Evolutionary conservation across 2,329 filamentous ascomycete genomes (phyloP), one percentile per base, ranked within the genome.

Genomic region (Tolypocladium ovalisporum): DNA sequence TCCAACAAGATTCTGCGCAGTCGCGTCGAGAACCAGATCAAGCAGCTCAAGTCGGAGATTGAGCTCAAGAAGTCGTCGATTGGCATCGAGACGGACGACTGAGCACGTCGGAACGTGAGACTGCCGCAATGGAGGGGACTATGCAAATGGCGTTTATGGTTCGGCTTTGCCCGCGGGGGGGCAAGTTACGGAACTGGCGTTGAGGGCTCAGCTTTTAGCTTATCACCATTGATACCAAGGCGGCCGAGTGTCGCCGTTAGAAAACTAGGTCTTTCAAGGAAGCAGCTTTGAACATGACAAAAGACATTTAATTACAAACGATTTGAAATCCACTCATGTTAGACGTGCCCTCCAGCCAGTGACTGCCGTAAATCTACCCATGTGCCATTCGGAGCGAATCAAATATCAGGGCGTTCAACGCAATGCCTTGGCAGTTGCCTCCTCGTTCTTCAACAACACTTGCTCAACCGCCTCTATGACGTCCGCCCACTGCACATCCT

Each of bases 11-110:
- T 84, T 57, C 67, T 84, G 58, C 72, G 73, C 59, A 75, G 73
- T 57, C 76, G 81, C 32, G 68, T 84, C 22, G 74, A 79, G 61
- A 70, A 68, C 29, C 77, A 75, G 54, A 80, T 83, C 63, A 79
- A 73, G 63, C 71, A 75, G 65, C 69, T 76, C 53, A 74, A 70
- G 65, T 71, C 71, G 22, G 75, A 76, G 60, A 75, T 77, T 63
- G 72, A 72, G 60, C 69, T 76, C 58, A 77, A 77, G 65, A 73
- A 73, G 62, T 71, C 71, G 29, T 76, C 74, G 13, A 74, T 77
- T 34, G 73, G 72, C 54, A 71, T 74, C 29, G 72, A 74, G 56
- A 65, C 65, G 29, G 72, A 74, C 54, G 71, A 73, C 54, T 72
- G 64, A 54, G 42, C 37, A 9, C 10, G 37, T n/a, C 15, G 36